phyloP scores from a whole-genome alignment of 2,329 filamentous ascomycete genomes.

The Trichothecium roseum region DNA sequence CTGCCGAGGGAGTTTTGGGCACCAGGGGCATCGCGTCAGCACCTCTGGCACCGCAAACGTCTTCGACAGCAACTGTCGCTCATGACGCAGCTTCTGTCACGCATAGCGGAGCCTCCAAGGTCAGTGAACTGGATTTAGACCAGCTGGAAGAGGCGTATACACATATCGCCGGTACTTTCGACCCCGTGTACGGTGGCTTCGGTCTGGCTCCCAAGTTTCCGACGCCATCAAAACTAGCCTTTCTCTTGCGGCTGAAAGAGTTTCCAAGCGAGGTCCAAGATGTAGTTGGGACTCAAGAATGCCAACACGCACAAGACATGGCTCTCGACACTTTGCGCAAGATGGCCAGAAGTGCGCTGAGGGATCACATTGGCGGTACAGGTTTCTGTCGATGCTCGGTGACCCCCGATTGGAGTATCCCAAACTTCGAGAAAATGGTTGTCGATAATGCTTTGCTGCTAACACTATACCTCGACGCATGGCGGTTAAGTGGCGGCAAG shows the following conservation, averaged over 20 bases:
- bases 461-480: slow-evolving; percentile 77
- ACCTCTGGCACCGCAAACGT: slow-evolving; percentile 17
- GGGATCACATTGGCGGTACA: slow-evolving; percentile 42
- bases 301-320: slow-evolving; percentile 64
- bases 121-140: slow-evolving; percentile 76
- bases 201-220: slow-evolving; percentile 77
- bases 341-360: slow-evolving; percentile 49
- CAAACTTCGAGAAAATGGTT: slow-evolving; percentile 96
- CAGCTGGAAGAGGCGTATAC: slow-evolving; percentile 82
- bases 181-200: slow-evolving; percentile 71
- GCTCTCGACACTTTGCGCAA: slow-evolving; percentile 68
- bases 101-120: slow-evolving; percentile 20
- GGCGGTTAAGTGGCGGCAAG: slow-evolving; percentile 43
- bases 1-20: slow-evolving; percentile 70
- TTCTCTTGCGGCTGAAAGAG: slow-evolving; percentile 64
- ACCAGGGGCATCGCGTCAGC: slow-evolving; percentile 22
- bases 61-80: slow-evolving; percentile 15
- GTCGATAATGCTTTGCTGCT: slow-evolving; percentile 86
- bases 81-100: slow-evolving; percentile 8
- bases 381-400: slow-evolving; percentile 70
- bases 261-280: slow-evolving; percentile 67
- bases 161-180: slow-evolving; percentile 72
- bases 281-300: slow-evolving; percentile 78
- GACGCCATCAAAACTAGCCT: slow-evolving; percentile 74
- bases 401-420: slow-evolving; percentile 84